Base-by-base conservation (phyloP, 2,329 filamentous ascomycete genomes). In the Sclerotinia borealis region DNA sequence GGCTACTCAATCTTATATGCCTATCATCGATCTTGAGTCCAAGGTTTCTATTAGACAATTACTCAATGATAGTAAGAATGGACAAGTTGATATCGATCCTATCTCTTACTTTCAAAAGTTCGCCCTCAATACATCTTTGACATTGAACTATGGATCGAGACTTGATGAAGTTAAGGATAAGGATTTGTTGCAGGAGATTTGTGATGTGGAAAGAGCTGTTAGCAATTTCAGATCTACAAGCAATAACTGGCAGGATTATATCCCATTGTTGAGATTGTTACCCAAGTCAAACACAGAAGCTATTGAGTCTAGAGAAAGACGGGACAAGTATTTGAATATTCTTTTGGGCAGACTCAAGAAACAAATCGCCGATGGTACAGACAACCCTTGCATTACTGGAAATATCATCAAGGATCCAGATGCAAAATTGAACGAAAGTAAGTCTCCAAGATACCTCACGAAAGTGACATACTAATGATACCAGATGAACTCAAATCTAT, bases 231-330 rank as follows among this genome's bases (percentile, higher is more conserved):
- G 91, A 54, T 89, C 85, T 31, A 93, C 90, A 0, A 91, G 87
- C 70, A 91, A 92, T 72, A 93, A 93, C 73, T 91, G 89, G 85
- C 88, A 91, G 71, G 91, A 95, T 71, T 93, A 93, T 68, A 84
- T 95, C n/a, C 90, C 91, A 0, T 71, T 93, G 6, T 73, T 95
- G 65, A 81, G 91, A 34, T 74, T 92, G 2, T 81, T 85, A 68
- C 82, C 86, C 2, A 84, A 80, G 37, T 81, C 81, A 67, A 91
- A 85, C 70, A 79, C 79, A 3, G 81, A 85, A 55, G 88, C 90
- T 0, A 77, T 82, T 9, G 83, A 86, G 65, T 91, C 87, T 75
- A 83, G 89, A 43, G 77, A 78, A n/a, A 81, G 90, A 25, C 80
- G 90, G 59, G 89, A 92, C 67, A 83, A 81, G 59, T 89, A 89